These are phyloP conservation scores for Jamesozyma hellenica DNA, from an alignment of 805 yeast species.

Conservation along the genomic window DNA sequence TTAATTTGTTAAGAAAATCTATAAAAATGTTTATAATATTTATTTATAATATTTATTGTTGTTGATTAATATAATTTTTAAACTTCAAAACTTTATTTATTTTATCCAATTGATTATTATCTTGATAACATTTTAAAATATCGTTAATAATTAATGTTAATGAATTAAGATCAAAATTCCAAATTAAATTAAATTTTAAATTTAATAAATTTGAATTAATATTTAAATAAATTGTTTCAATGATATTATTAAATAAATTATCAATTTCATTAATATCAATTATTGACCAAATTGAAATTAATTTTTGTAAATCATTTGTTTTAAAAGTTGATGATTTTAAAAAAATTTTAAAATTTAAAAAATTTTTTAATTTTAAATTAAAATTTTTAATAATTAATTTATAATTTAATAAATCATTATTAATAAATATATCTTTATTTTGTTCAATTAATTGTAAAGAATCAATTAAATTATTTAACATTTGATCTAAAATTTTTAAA, in stretches of 20 bases:
- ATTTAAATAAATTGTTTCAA: constrained; percentile 23
- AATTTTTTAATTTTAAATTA: constrained; percentile 16
- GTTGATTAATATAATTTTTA: constrained; percentile 2
- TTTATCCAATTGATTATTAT: constrained; percentile 1
- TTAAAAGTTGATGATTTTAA: constrained; percentile 15
- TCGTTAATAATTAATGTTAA: constrained; percentile 3
- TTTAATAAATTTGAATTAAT: constrained; percentile 5
- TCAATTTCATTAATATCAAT: constrained; percentile 15
- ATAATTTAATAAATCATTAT: neutral
- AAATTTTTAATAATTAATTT: constrained; percentile 2
- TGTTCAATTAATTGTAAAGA: constrained; percentile 12
- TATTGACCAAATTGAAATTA: constrained; percentile 18
- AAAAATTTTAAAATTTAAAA: constrained; percentile 20
- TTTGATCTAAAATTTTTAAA: constrained; percentile 13
- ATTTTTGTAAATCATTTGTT: constrained; percentile 11
- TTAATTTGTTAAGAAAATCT: too few relatives aligned
- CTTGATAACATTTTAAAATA: constrained; percentile 1
- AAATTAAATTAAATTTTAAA: constrained; percentile 9
- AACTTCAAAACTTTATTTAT: constrained; percentile 1
- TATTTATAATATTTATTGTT: neutral
- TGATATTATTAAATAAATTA: constrained; percentile 23
- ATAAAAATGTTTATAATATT: too few relatives aligned
- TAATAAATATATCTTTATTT: neutral
- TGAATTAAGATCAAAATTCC: constrained; percentile 11
- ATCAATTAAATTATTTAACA: constrained; percentile 22